Evolutionary conservation across 2,329 filamentous ascomycete genomes (phyloP).

Genomic region (Paracoccidioides brasiliensis): DNA sequence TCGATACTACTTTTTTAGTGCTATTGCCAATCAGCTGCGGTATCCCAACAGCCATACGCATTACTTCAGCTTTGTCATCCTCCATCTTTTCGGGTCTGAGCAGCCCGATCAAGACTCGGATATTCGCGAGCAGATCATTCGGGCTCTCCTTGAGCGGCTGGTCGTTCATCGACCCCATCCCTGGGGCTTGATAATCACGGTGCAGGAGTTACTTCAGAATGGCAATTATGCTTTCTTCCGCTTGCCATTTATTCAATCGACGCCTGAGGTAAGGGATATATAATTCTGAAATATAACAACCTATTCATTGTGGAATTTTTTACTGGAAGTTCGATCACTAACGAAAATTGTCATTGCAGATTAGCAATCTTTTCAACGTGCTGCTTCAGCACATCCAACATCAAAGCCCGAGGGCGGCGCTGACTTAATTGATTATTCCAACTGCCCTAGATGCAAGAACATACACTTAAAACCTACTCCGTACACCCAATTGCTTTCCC

Average conservation of each 20-base stretch:
- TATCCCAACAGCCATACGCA: slow-evolving; percentile 82
- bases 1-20: slow-evolving; percentile 70
- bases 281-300: slow-evolving; percentile 8
- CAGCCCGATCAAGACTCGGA: slow-evolving; percentile 55
- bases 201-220: slow-evolving; percentile 84
- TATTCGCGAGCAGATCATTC: slow-evolving; percentile 80
- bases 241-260: slow-evolving; percentile 77
- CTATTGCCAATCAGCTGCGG: slow-evolving; percentile 82
- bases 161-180: slow-evolving; percentile 85
- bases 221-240: slow-evolving; percentile 86
- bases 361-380: slow-evolving; percentile 33
- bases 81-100: slow-evolving; percentile 71
- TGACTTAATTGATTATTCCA: slow-evolving; percentile 1
- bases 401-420: slow-evolving; percentile 31
- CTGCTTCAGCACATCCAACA: slow-evolving; percentile 35
- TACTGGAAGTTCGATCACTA: slow-evolving; percentile 1
- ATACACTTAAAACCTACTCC: not conserved
- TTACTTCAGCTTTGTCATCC: slow-evolving; percentile 76
- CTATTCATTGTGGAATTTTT: not conserved
- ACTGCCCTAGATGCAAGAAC: not conserved
- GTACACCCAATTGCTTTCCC: not conserved
- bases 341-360: slow-evolving; percentile 16
- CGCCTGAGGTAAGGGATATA: slow-evolving; percentile 56
- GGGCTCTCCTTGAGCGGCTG: slow-evolving; percentile 75
- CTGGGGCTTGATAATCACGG: slow-evolving; percentile 82